phyloP scores from a whole-genome alignment of 352 stramenopile genomes.

The Phytopythium mirpurense region DNA sequence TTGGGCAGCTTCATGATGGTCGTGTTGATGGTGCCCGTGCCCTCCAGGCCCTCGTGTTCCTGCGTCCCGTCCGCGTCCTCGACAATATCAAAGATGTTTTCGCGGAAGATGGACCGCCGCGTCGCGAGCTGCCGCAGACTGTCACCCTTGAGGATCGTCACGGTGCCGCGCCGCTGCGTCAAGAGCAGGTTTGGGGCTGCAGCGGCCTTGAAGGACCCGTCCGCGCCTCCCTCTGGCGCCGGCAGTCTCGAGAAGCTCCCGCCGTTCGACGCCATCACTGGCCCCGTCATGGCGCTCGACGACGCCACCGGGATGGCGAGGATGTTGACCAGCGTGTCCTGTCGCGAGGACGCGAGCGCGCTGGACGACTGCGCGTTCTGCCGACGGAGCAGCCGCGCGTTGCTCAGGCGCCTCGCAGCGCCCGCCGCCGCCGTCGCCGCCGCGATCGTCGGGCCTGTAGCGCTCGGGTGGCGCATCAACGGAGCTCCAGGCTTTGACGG shows the following conservation, averaged over 20 bases:
- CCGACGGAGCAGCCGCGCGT: conserved; percentile 12
- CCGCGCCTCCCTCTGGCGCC: not conserved
- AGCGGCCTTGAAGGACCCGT: not conserved
- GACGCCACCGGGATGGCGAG: not conserved
- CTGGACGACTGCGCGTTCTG: not conserved
- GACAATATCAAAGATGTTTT: conserved; percentile 79
- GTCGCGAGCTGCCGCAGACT: conserved; percentile 25
- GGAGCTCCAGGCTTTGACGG: not conserved
- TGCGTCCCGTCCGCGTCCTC: conserved; percentile 49
- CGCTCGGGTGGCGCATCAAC: not conserved
- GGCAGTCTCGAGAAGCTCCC: not conserved
- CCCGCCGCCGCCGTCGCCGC: not conserved
- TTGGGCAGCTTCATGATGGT: conserved; percentile 77
- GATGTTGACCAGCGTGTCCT: conserved; percentile 6
- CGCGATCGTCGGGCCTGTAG: not conserved
- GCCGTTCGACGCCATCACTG: not conserved
- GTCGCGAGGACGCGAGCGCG: not conserved
- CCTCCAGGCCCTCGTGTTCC: conserved; percentile 17
- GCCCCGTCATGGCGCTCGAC: not conserved
- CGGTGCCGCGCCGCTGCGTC: conserved; percentile 24
- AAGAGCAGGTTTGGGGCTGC: not conserved
- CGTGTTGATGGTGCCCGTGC: conserved; percentile 19
- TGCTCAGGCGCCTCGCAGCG: conserved; percentile 7
- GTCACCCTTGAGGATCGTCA: conserved; percentile 30
- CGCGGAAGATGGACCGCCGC: conserved; percentile 40